Evolutionary conservation across 345 rosid species (phyloP), one percentile per base, ranked within the genome.

Genomic region (Camelina sativa): DNA sequence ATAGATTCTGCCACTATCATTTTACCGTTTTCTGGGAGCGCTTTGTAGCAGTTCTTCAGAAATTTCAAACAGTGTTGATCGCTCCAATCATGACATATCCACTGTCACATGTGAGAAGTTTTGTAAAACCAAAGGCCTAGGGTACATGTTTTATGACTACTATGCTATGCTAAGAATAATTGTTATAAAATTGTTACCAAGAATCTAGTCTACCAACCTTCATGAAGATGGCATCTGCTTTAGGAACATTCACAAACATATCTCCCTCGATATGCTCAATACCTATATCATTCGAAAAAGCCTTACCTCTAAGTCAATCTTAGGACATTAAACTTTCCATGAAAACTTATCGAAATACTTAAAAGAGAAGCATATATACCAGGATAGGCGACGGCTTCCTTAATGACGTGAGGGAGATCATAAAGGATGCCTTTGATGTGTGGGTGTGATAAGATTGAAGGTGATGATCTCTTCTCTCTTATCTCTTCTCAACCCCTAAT

Each of bases 1-100:
- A 86, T 79, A 77, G 85, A 84, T 62, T 93, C 95, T 0, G 84
- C 88, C 16, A 92, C 81, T 1, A 93, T 87, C 74, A 93, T 84
- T 66, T 91, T 91, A n/a, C 96, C 97, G 2, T 89, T 79, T 20
- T 35, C 62, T 1, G 96, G 93, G 6, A 93, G 87, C 0, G 93
- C 96, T 38, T 83, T 78, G 25, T 85, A 80, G 82, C 93, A 91
- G 20, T 93, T 91, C 69, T 84, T 88, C 78, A 93, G 67, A 4
- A 93, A 80, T 41, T 84, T 87, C 3, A 81, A 43, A 76, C 93
- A 88, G 62, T 91, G 89, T 4, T 80, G 85, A n/a, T 91, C 96
- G 22, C 91, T 88, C 98, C 98, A 93, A 19, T 91, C 92, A 37
- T 91, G 98, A 38, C 93, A 89, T 52, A 91, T 88, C 96, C 91